These are phyloP conservation scores for Lunasporangiospora selenospora DNA, from an alignment of 192 early-diverging fungal genomes.

Conservation along the genomic window DNA sequence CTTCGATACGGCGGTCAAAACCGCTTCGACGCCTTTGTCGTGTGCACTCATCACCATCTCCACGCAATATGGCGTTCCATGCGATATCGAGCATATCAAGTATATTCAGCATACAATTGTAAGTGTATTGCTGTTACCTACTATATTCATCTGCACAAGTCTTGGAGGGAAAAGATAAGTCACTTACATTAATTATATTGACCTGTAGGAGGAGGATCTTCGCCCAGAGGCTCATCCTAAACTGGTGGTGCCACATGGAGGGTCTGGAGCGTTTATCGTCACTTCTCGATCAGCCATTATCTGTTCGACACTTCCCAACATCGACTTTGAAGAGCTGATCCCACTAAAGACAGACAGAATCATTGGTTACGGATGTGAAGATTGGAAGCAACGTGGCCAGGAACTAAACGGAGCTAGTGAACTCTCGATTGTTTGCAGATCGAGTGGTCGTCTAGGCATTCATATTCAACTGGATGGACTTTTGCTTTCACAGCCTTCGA, in stretches of 20 bases:
- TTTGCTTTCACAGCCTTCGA: neutral
- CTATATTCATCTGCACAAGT: too few species aligned
- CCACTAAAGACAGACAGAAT: slow-evolving; percentile 36
- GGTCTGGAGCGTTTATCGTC: slow-evolving; percentile 38
- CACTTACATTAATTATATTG: neutral
- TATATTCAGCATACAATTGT: slow-evolving; percentile 36
- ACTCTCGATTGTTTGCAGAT: slow-evolving; percentile 25
- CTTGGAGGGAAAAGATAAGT: too few species aligned
- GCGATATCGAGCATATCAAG: slow-evolving; percentile 32
- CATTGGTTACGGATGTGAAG: slow-evolving; percentile 37
- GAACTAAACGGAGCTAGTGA: slow-evolving; percentile 19
- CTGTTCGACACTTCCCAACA: slow-evolving; percentile 15
- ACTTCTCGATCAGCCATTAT: slow-evolving; percentile 31
- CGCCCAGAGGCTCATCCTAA: slow-evolving; percentile 33
- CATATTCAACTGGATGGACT: slow-evolving; percentile 18
- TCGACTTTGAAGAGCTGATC: slow-evolving; percentile 32
- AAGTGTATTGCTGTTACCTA: too few species aligned
- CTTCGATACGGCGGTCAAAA: slow-evolving; percentile 12
- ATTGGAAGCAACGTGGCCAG: slow-evolving; percentile 36
- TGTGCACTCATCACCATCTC: slow-evolving; percentile 21
- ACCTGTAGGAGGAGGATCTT: slow-evolving; percentile 32
- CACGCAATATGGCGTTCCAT: slow-evolving; percentile 15
- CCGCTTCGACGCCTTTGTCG: slow-evolving; percentile 9
- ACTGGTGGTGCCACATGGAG: slow-evolving; percentile 38
- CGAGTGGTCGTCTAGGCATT: slow-evolving; percentile 39